Evolutionary conservation across 441 rosid genomes (phyloP).

Genomic region (Corymbia calophylla): DNA sequence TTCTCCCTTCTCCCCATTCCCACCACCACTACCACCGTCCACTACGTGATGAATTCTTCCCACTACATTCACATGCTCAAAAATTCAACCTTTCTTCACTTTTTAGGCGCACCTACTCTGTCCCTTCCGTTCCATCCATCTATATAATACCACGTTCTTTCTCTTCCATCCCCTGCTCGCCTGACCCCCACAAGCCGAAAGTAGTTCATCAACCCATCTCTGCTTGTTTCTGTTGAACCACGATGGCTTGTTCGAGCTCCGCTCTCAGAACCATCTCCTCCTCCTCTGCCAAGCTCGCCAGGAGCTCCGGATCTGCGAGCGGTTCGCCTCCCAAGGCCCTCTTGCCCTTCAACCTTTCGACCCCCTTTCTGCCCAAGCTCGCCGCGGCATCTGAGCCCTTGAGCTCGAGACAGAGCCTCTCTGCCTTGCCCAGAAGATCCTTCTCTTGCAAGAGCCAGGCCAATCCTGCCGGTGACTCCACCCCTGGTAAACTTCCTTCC

Average conservation of each 20-base stretch:
- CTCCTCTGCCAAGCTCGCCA: constrained; percentile 4
- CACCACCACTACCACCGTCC: not conserved
- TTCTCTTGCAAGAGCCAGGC: constrained; percentile 45
- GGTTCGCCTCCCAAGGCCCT: not conserved
- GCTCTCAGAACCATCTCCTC: constrained; percentile 17
- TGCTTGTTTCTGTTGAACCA: not conserved
- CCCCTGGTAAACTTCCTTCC: constrained; percentile 19
- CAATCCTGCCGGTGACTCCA: constrained; percentile 18
- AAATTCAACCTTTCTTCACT: not conserved
- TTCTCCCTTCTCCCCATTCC: not conserved
- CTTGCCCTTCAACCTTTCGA: constrained; percentile 11
- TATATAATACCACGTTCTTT: not conserved
- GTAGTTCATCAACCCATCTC: not conserved
- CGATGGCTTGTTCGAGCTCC: constrained; percentile 29
- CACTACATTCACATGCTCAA: not conserved
- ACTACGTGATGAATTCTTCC: not conserved
- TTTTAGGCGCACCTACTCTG: not conserved
- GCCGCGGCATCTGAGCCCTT: not conserved
- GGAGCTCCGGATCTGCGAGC: constrained; percentile 5
- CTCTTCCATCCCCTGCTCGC: not conserved
- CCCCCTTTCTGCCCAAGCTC: constrained; percentile 13
- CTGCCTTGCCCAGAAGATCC: constrained; percentile 14
- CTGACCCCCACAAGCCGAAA: not conserved
- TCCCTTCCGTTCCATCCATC: not conserved
- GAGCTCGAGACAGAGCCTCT: not conserved